phyloP scores from a whole-genome alignment of 2,329 filamentous ascomycete species.

The Arachnopeziza araneosa region DNA sequence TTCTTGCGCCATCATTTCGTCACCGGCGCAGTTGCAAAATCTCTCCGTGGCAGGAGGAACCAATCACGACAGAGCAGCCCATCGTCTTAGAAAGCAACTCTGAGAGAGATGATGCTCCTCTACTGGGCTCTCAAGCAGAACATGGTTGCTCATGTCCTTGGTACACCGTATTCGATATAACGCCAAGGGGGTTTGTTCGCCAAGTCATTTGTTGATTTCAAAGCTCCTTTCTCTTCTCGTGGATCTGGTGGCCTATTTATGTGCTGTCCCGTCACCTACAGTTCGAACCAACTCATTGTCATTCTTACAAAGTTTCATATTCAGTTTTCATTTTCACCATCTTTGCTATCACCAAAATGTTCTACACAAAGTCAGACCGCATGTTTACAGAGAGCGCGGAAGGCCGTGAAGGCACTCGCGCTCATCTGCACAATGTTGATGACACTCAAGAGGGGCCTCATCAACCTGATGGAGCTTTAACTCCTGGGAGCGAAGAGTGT shows the following conservation, averaged over 20 bases:
- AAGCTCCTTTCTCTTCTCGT: neutral
- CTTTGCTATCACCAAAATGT: slow-evolving; percentile 16
- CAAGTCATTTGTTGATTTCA: neutral
- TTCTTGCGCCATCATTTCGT: neutral
- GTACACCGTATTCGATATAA: neutral
- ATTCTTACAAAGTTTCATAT: neutral
- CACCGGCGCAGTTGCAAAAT: neutral
- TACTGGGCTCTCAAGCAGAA: no score
- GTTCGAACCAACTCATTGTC: neutral
- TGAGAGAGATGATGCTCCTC: no score
- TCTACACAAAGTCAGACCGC: slow-evolving; percentile 18
- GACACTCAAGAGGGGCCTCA: slow-evolving; percentile 10
- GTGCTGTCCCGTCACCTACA: neutral
- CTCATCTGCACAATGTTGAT: slow-evolving; percentile 24
- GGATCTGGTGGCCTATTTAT: neutral
- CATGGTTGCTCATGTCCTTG: neutral
- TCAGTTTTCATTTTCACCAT: neutral
- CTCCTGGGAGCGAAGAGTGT: slow-evolving; percentile 5
- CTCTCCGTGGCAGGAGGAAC: no score
- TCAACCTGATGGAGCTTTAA: slow-evolving; percentile 11
- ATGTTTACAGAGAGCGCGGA: slow-evolving; percentile 21
- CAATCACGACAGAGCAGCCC: no score
- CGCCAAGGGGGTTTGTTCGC: neutral
- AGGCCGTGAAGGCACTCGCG: slow-evolving; percentile 12
- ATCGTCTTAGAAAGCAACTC: no score